These are phyloP conservation scores for Cajanus cajan DNA, from an alignment of 306 rosid genomes.

Conservation along the genomic window DNA sequence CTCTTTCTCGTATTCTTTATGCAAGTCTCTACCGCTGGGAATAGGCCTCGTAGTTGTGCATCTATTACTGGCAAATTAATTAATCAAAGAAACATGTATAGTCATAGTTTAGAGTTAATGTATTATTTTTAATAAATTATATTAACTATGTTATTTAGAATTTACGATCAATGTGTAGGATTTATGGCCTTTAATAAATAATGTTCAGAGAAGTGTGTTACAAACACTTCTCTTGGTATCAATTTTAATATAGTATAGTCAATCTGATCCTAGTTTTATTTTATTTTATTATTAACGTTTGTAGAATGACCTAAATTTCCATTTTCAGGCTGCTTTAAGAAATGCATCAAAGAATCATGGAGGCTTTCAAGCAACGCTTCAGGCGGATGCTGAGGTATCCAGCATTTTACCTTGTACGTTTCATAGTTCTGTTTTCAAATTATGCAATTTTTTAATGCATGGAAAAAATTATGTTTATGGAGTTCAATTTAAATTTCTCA, in stretches of 20 bases:
- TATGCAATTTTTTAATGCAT: conserved; percentile 7
- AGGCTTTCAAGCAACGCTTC: conserved; percentile 43
- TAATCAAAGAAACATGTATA: not conserved
- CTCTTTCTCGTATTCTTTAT: not conserved
- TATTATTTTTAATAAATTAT: too few species aligned
- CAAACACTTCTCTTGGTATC: too few species aligned
- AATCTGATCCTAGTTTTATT: too few species aligned
- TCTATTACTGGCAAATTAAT: not conserved
- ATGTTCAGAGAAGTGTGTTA: too few species aligned
- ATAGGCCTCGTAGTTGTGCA: not conserved
- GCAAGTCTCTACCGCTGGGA: not conserved
- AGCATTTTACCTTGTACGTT: conserved; percentile 53
- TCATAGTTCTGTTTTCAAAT: conserved; percentile 24
- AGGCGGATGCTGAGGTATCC: conserved; percentile 83
- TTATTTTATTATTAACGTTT: too few species aligned
- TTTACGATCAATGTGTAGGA: too few species aligned
- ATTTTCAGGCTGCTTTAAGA: conserved; percentile 76
- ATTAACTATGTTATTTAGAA: too few species aligned
- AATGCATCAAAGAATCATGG: conserved; percentile 57
- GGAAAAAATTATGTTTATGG: conserved; percentile 6
- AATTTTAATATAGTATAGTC: too few species aligned
- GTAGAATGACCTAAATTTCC: too few species aligned
- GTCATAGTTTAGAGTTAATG: too few species aligned
- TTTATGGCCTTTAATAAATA: too few species aligned
- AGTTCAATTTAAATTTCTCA: conserved; percentile 23